Evolutionary conservation across 2,329 filamentous ascomycete genomes (phyloP).

Genomic region (Colletotrichum camelliae): DNA sequence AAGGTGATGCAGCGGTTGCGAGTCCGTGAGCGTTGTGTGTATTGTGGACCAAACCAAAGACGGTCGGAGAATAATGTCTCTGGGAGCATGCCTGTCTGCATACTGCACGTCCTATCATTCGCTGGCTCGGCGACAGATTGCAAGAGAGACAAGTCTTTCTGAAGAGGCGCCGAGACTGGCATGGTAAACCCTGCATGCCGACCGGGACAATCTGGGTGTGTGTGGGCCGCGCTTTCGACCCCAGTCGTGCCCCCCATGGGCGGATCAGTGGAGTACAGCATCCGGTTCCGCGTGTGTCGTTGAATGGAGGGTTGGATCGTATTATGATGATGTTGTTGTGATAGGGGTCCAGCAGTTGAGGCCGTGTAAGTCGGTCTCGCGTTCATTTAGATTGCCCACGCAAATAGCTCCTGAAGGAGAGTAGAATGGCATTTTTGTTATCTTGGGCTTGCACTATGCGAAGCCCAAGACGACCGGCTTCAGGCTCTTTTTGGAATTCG

Average conservation of each 20-base stretch:
- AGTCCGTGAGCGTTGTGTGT: not conserved
- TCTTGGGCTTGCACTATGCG: not conserved
- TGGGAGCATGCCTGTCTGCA: not conserved
- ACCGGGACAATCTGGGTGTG: not conserved
- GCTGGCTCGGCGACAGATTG: not conserved
- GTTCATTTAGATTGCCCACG: not conserved
- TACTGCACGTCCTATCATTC: not conserved
- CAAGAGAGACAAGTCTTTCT: not conserved
- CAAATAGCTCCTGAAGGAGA: not conserved
- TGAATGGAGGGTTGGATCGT: not conserved
- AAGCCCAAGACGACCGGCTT: not conserved
- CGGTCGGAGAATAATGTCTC: slow-evolving; percentile 2
- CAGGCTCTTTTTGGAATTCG: not conserved
- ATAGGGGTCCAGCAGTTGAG: not conserved
- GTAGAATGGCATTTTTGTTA: not conserved
- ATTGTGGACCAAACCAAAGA: not conserved
- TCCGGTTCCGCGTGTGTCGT: not conserved
- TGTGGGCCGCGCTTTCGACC: not conserved
- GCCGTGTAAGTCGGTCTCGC: not conserved
- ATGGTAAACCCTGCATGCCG: slow-evolving; percentile 1
- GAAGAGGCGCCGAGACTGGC: slow-evolving; percentile 10
- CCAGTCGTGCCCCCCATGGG: slow-evolving; percentile 1
- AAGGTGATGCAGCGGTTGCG: not conserved
- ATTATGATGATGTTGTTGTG: not conserved
- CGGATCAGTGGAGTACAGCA: slow-evolving; percentile 13